These are phyloP conservation scores for Fraxinus platypoda DNA, from an alignment of 305 asterid genomes.

Conservation along the genomic window DNA sequence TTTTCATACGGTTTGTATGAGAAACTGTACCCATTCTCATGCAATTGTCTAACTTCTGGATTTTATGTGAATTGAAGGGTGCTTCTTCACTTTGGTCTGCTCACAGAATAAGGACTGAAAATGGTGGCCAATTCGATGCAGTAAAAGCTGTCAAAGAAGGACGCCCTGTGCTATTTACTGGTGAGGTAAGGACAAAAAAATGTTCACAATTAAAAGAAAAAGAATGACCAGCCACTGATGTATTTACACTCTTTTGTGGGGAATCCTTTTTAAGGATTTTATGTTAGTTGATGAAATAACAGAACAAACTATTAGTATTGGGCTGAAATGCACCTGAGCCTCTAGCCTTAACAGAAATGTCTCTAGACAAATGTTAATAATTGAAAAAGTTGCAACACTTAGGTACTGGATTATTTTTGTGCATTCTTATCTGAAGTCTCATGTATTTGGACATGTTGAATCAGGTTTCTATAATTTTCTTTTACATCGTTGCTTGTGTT, in stretches of 20 bases:
- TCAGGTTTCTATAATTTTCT: background rate
- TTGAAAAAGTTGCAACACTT: background rate
- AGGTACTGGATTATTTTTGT: background rate
- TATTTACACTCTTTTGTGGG: background rate
- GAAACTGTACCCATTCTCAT: background rate
- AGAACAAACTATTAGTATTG: background rate
- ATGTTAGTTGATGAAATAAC: background rate
- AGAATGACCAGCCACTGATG: background rate
- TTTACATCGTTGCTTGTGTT: background rate
- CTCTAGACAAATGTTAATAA: background rate
- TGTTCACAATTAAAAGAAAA: slow-evolving; percentile 1
- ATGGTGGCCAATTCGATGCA: slow-evolving; percentile 68
- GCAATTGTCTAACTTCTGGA: slow-evolving; percentile 25
- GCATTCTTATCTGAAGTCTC: background rate
- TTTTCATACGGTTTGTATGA: background rate
- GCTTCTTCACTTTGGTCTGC: slow-evolving; percentile 89
- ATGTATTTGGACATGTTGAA: background rate
- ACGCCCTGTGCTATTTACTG: slow-evolving; percentile 74
- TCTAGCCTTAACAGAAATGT: background rate
- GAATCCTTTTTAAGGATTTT: too few species aligned
- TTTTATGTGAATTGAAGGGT: slow-evolving; percentile 50
- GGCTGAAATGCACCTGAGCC: background rate
- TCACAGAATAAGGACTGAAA: slow-evolving; percentile 63
- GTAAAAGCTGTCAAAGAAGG: slow-evolving; percentile 65
- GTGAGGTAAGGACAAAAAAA: slow-evolving; percentile 59